A percentile compares a stretch with the other conserved stretches of the same genome.
Evolutionary conservation across 257 asterid genomes (phyloP).

Genomic region (Nicotiana benthamiana): DNA sequence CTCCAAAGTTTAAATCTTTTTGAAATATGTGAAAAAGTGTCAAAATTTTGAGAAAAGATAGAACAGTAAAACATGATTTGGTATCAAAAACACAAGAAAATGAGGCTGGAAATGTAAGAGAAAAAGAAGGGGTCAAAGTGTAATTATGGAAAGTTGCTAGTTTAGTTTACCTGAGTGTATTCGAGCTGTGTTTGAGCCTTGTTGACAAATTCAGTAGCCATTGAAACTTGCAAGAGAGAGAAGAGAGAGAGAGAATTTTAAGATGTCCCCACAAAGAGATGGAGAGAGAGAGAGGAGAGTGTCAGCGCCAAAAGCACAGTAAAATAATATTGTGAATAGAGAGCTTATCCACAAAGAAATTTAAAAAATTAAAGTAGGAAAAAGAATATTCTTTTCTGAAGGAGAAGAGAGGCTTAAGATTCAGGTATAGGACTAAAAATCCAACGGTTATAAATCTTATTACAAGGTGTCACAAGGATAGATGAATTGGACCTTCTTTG

Average conservation of each 20-base stretch:
- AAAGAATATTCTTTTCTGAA: not conserved
- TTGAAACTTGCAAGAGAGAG: not conserved
- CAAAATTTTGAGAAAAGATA: not conserved
- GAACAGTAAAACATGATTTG: not conserved
- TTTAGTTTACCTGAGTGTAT: not conserved
- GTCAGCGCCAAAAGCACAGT: not conserved
- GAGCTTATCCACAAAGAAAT: not conserved
- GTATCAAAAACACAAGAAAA: not conserved
- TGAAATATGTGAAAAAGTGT: not conserved
- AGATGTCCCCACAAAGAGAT: constrained; percentile 4
- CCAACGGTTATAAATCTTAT: not conserved
- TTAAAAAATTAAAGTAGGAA: not conserved
- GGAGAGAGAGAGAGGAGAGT: not conserved
- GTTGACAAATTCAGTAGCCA: not conserved
- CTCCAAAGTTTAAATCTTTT: not conserved
- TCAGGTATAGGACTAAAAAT: not conserved
- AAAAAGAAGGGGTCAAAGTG: not conserved
- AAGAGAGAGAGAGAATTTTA: not conserved
- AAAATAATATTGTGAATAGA: not conserved
- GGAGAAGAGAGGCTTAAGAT: not conserved
- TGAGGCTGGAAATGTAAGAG: no score
- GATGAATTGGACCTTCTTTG: not conserved
- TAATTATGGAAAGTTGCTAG: not conserved
- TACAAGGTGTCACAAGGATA: not conserved
- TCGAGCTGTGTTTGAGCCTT: not conserved